Base-by-base conservation (phyloP, 192 early-diverging fungal species). In the Paraglomus occultum region DNA sequence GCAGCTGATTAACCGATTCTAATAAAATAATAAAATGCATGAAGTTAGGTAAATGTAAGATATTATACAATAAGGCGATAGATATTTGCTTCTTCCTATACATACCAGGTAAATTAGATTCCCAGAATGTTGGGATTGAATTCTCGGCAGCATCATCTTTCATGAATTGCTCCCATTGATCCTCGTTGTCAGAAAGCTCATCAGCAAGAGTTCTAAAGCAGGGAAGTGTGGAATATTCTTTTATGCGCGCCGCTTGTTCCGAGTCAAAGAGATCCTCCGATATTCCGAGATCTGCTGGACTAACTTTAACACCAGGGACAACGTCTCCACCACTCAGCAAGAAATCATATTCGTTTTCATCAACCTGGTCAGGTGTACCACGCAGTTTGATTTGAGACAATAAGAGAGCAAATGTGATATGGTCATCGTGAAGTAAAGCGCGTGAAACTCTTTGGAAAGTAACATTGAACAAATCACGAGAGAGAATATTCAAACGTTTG, bases 381-480 rank as follows among this genome's bases (percentile, higher is more conserved):
- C 88, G 84, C 49, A 92, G 74, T 73, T 93, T 94, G 69, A 99
- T 92, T 71, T 91, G 93, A 12, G 91, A 87, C 64, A 99, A 72
- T 54, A 94, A 79, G 71, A 97, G 75, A 23, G 96, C 89, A 79
- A 96, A 91, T 17, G 88, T 88, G n/a, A 94, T 82, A 68, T 94
- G 90, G 74, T 96, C 93, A 53, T 93, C 95, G 73, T 99, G 94
- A 70, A 92, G 74, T 57, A 99, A 74, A n/a, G 94, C 84, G 42
- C 85, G 82, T 2, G 94, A 86, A 1, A 91, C 92, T 45, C 95
- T 84, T 14, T 82, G 79, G 79, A 87, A 99, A 0, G 94, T 80
- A 17, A 92, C 86, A 14, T 75, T 77, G 80, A 98, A 99, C 64
- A 99, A 72, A 66, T 96, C 95, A 43, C 81, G 83, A 8, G 82